Base-by-base conservation (phyloP, 2,329 filamentous ascomycete genomes). In the Botrytis porri region DNA sequence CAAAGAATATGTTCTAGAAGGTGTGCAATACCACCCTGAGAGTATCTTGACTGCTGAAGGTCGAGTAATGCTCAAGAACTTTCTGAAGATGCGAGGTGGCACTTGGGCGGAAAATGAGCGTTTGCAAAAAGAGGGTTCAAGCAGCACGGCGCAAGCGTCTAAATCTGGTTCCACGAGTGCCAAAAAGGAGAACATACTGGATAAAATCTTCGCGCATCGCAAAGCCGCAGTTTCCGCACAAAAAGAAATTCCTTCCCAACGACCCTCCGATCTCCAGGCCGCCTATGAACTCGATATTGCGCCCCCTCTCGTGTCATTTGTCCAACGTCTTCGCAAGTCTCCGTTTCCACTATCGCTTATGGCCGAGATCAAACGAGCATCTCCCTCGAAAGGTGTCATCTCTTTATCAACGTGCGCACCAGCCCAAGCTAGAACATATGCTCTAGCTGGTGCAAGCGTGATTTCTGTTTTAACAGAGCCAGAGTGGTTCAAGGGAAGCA, bases 381-480 rank as follows among this genome's bases (percentile, higher is more conserved):
- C 96, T 14, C 96, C 96, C 1, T 98, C 95, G 1, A 99, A 99
- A 83, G 97, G 96, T 35, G 89, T 97, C 57, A 98, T 99, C 75
- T 93, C 95, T 0, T 86, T 97, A 3, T 89, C 93, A 39, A 92
- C 95, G 35, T 96, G 92, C 78, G 96, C 96, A 16, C 94, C 96
- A 37, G 90, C 91, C 8, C 96, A 99, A 82, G 96, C 97, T 60
- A 90, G 91, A 76, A 94, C 92, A 77, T 99, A 99, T 82, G 96
- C 97, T 16, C 87, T 96, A 69, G 95, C 96, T 10, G 97, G 96
- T 22, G 96, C 96, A 65, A 98, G 95, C 81, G 94, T 97, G 57
- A 99, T 99, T 77, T 98, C 96, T 1, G 96, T 99, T n/a, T 88
- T 99, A 64, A 99, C 96, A 0, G 96, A 99, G 83, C 96, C 97